Base-by-base conservation (phyloP, 371 early-diverging fungal genomes). In the Rhizopus stolonifer region DNA sequence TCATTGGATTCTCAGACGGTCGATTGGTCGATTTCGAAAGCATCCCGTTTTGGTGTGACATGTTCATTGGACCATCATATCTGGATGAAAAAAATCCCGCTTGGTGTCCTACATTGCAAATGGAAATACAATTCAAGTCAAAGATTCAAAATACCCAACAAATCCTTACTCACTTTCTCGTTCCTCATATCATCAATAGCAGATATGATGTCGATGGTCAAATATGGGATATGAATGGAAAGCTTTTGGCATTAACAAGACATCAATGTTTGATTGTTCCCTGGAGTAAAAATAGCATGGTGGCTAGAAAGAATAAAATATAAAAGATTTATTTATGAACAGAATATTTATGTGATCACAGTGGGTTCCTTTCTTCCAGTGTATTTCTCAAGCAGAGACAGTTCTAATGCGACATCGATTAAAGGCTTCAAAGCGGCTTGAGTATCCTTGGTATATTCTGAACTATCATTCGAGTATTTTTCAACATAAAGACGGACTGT, bases 401-500 rank as follows among this genome's bases (percentile, higher is more conserved):
- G 62, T 18, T 84, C 74, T 15, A 95, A 79, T 2, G 96, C 94
- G 44, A 85, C 84, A 46, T 89, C 78, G 64, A 96, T 92, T 61
- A 98, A 70, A n/a, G 91, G 89, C 67, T 89, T 81, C 39, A 98
- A 81, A 2, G 93, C 97, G 17, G 64, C 74, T 67, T 92, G 93
- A 10, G 94, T 85, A 22, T 91, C 90, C 19, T 68, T 57, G 34
- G 72, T 68, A 64, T 82, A 87, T 53, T 85, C 75, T 13, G 66
- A 60, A 4, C 72, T 52, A 54, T 92, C 79, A n/a, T 74, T 61
- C 21, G 84, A 79, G 62, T 93, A 97, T 69, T 92, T 91, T 67
- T 98, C 98, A 21, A 95, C 90, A 58, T 98, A 98, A 21, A 98
- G 76, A 57, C 98, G 90, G 32, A 98, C 83, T 29, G 98, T 98